Percentiles rank a stretch among this genome's conserved stretches.
These are phyloP conservation scores for Polychaeton citri DNA, from an alignment of 2,329 filamentous ascomycete genomes.

Conservation along the genomic window DNA sequence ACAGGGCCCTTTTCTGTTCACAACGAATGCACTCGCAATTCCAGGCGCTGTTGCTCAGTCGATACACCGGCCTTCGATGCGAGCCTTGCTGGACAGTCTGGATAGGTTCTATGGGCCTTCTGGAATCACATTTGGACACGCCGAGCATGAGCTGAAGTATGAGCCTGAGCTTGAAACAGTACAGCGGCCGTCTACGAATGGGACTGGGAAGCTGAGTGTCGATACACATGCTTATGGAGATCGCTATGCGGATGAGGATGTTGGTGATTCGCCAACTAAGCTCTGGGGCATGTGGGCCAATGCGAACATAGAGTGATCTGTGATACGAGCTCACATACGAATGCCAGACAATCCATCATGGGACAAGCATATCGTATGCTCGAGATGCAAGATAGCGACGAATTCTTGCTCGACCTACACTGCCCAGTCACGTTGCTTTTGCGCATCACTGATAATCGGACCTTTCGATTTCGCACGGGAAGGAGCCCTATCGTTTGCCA, in stretches of 20 bases:
- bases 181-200: background rate
- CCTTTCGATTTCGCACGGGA: too few species aligned
- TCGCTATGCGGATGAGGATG: constrained; percentile 4
- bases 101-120: constrained; percentile 2
- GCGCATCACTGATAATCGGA: too few species aligned
- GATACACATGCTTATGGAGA: constrained; percentile 3
- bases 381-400: too few species aligned
- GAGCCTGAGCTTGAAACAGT: constrained; percentile 8
- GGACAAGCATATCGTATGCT: too few species aligned
- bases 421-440: too few species aligned
- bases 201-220: constrained; percentile 1
- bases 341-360: too few species aligned
- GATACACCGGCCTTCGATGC: constrained; percentile 2
- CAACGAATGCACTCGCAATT: background rate
- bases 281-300: constrained; percentile 19
- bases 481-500: too few species aligned
- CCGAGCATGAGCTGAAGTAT: constrained; percentile 9
- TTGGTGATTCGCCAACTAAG: constrained; percentile 21
- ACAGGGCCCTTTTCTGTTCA: constrained; percentile 1
- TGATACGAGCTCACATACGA: too few species aligned
- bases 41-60: constrained; percentile 2
- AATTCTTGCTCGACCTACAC: too few species aligned
- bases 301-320: constrained; percentile 14
- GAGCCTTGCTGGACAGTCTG: constrained; percentile 6
- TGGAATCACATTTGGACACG: constrained; percentile 8